Percentiles rank a stretch among this genome's conserved stretches.
Conservation (phyloP, 2,329 filamentous ascomycete species). For the Xylaria sp. region DNA sequence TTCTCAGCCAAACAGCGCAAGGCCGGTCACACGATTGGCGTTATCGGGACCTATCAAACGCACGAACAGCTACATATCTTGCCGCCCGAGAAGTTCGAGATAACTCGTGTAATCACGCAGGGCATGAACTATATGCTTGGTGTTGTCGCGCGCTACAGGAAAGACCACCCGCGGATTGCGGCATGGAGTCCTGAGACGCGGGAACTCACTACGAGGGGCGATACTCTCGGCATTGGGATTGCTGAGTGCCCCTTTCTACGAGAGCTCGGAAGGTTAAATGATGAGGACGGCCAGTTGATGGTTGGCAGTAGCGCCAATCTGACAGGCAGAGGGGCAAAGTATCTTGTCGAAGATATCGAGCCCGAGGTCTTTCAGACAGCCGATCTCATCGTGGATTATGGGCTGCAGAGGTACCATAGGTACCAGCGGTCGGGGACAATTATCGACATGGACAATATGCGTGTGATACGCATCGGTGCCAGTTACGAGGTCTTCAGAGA, state of each 20-base stretch:
- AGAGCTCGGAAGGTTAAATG: conserved; percentile 23
- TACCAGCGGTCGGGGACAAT: conserved; percentile 23
- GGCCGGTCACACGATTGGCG: conserved; percentile 23
- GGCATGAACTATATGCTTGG: conserved; percentile 16
- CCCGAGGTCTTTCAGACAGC: conserved; percentile 15
- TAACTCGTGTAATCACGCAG: conserved; percentile 26
- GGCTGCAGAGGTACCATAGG: conserved; percentile 27
- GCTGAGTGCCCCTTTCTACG: conserved; percentile 20
- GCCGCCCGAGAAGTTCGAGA: conserved; percentile 27
- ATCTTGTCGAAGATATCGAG: conserved; percentile 28
- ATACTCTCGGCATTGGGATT: conserved; percentile 29
- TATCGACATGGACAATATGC: conserved; percentile 25
- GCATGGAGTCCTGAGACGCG: conserved; percentile 3
- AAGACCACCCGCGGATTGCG: conserved; percentile 21
- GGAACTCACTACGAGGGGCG: conserved; percentile 17
- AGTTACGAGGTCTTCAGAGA: conserved; percentile 27
- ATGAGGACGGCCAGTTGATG: conserved; percentile 28
- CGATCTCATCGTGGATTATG: conserved; percentile 29
- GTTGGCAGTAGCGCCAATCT: conserved; percentile 30
- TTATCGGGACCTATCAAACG: conserved; percentile 18
- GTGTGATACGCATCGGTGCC: conserved; percentile 25
- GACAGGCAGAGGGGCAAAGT: conserved; percentile 23
- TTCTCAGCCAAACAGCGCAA: conserved; percentile 30
- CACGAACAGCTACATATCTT: conserved; percentile 27
- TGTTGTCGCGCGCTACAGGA: conserved; percentile 16